Evolutionary conservation across 1,284 basidiomycete species (phyloP).

Genomic region (Ustilago loliicola): DNA sequence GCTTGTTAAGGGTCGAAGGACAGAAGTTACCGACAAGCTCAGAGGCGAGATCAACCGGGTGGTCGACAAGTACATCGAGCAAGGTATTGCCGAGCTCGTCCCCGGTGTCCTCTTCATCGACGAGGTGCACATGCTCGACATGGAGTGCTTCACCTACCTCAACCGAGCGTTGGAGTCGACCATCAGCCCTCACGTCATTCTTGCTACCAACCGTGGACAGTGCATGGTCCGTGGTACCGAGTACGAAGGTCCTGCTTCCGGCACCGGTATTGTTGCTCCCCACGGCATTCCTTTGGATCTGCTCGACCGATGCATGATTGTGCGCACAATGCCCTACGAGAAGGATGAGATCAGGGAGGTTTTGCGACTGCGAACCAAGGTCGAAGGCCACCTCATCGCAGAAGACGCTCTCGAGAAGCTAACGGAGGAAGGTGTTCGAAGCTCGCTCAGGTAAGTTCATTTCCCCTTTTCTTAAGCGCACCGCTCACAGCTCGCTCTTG

Average conservation of each 20-base stretch:
- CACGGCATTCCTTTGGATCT: conserved; percentile 96
- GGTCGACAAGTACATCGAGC: conserved; percentile 97
- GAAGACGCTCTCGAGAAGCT: conserved; percentile 84
- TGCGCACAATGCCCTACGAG: conserved; percentile 88
- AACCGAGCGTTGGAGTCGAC: conserved; percentile 95
- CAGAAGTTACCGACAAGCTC: conserved; percentile 97
- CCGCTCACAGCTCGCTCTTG: neutral
- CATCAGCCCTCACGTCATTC: conserved; percentile 95
- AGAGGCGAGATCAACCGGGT: conserved; percentile 96
- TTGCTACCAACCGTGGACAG: conserved; percentile 95
- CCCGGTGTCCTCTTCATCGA: conserved; percentile 99
- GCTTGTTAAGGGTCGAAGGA: conserved; percentile 91
- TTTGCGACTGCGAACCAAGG: conserved; percentile 84
- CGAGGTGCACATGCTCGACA: conserved; percentile 99
- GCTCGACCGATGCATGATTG: conserved; percentile 95
- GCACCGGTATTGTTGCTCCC: conserved; percentile 83
- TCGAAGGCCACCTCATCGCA: conserved; percentile 86
- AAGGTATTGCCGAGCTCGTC: conserved; percentile 96
- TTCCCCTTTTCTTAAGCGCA: neutral
- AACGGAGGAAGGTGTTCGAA: conserved; percentile 84
- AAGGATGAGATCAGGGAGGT: conserved; percentile 89
- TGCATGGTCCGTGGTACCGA: conserved; percentile 90
- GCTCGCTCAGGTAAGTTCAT: conserved; percentile 80
- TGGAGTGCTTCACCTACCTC: conserved; percentile 98
- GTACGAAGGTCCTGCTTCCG: conserved; percentile 70